These are phyloP conservation scores for Ophiosphaerella narmari DNA, from an alignment of 2,329 filamentous ascomycete species.

Conservation along the genomic window DNA sequence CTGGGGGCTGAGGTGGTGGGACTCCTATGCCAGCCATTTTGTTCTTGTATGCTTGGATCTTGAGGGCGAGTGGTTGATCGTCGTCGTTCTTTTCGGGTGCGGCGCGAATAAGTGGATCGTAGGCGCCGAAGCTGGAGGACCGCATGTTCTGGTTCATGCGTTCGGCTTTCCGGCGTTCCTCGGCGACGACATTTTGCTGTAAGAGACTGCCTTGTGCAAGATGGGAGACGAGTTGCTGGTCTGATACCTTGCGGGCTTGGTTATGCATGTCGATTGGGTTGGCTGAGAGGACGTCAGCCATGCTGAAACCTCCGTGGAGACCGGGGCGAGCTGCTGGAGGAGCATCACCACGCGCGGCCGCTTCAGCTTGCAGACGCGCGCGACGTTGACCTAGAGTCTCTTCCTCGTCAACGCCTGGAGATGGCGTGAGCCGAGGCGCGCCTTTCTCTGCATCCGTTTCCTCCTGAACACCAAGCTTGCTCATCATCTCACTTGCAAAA, in stretches of 20 bases:
- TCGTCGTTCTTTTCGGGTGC: conserved; percentile 29
- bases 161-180: conserved; percentile 44
- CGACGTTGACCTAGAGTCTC: conserved; percentile 81
- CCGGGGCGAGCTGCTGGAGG: conserved; percentile 33
- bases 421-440: conserved; percentile 30
- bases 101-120: conserved; percentile 35
- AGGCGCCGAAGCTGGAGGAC: conserved; percentile 32
- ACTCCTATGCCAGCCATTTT: conserved; percentile 25
- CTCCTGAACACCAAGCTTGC: conserved; percentile 41
- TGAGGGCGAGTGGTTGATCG: conserved; percentile 36
- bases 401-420: conserved; percentile 58
- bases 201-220: conserved; percentile 49
- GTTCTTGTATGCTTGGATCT: conserved; percentile 46
- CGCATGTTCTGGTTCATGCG: conserved; percentile 42
- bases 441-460: conserved; percentile 27
- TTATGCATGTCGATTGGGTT: conserved; percentile 52
- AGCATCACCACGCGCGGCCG: conserved; percentile 54
- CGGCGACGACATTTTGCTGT: conserved; percentile 42
- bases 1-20: conserved; percentile 1
- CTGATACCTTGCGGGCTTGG: conserved; percentile 42
- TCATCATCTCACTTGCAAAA: conserved; percentile 72
- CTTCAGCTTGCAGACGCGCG: conserved; percentile 72
- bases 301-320: conserved; percentile 54
- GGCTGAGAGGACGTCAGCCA: conserved; percentile 66
- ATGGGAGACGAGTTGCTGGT: conserved; percentile 39